A percentile compares a stretch with the other conserved stretches of the same genome.
Evolutionary conservation across 192 early-diverging fungal species (phyloP).

Genomic region (Coemansia asiatica): DNA sequence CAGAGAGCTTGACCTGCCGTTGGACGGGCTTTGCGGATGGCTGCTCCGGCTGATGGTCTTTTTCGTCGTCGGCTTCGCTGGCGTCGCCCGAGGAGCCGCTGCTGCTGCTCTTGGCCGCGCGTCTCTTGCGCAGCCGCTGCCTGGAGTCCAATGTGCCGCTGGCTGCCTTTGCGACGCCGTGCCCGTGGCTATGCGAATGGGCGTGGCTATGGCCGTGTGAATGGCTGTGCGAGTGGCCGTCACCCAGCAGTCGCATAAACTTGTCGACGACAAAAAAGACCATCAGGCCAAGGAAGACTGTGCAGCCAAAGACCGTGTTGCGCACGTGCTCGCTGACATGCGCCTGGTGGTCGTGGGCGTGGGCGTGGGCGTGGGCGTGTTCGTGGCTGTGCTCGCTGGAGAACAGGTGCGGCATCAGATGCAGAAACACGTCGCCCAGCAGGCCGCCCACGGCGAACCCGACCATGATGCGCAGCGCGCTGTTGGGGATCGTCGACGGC

Average conservation of each 20-base stretch:
- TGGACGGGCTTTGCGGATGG: constrained; percentile 14
- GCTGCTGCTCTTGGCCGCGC: constrained; percentile 30
- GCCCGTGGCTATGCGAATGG: constrained; percentile 37
- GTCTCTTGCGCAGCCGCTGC: constrained; percentile 26
- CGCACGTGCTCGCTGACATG: constrained; percentile 53
- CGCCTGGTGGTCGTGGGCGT: constrained; percentile 31
- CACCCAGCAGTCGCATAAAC: constrained; percentile 75
- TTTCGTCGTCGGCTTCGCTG: constrained; percentile 47
- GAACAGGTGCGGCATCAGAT: constrained; percentile 79
- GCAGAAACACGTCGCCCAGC: constrained; percentile 82
- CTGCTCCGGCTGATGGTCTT: constrained; percentile 16
- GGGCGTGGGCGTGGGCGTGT: constrained; percentile 30
- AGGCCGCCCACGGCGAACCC: constrained; percentile 86
- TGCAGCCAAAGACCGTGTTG: constrained; percentile 66
- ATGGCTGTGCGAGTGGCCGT: constrained; percentile 61
- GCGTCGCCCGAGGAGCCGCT: constrained; percentile 21
- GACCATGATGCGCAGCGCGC: constrained; percentile 65
- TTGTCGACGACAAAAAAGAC: constrained; percentile 82
- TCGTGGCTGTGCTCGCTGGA: constrained; percentile 53
- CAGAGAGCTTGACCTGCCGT: constrained; percentile 63
- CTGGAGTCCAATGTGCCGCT: constrained; percentile 26
- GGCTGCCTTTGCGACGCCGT: constrained; percentile 21
- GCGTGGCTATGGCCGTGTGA: constrained; percentile 60
- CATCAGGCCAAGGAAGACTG: constrained; percentile 74
- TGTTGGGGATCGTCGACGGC: constrained; percentile 63